phyloP scores from a whole-genome alignment of 2,329 filamentous ascomycete species.

The Pestalotiopsis sp. region DNA sequence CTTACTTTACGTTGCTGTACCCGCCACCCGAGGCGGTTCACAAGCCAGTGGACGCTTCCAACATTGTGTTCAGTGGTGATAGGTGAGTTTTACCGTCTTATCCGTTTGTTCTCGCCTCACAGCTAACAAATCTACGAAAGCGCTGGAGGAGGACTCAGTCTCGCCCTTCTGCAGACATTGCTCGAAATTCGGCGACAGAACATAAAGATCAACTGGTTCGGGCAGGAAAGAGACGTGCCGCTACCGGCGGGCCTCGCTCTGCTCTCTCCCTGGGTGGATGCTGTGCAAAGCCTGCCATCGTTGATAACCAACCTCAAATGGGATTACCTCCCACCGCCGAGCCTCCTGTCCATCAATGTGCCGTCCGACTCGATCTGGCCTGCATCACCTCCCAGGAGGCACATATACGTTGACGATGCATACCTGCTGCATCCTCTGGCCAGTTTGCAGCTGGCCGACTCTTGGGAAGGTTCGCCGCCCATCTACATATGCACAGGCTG shows the following conservation, averaged over 20 bases:
- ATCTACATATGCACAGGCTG: slow-evolving; percentile 70
- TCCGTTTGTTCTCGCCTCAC: background rate
- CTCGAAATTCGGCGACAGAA: slow-evolving; percentile 59
- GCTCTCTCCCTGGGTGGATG: slow-evolving; percentile 72
- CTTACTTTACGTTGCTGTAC: slow-evolving; percentile 74
- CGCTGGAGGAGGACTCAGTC: slow-evolving; percentile 72
- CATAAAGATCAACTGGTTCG: slow-evolving; percentile 61
- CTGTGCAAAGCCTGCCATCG: slow-evolving; percentile 65
- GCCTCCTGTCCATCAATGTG: slow-evolving; percentile 29
- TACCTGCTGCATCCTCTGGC: slow-evolving; percentile 69
- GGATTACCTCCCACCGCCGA: slow-evolving; percentile 65
- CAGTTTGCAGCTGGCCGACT: slow-evolving; percentile 58
- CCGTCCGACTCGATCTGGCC: slow-evolving; percentile 61
- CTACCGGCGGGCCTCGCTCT: slow-evolving; percentile 67
- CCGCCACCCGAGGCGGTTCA: slow-evolving; percentile 71
- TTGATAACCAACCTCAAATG: slow-evolving; percentile 53
- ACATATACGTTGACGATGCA: slow-evolving; percentile 57
- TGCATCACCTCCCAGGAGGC: slow-evolving; percentile 51
- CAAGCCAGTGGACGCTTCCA: slow-evolving; percentile 60
- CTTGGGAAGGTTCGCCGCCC: slow-evolving; percentile 67
- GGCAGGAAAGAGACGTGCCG: slow-evolving; percentile 57
- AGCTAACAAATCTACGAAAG: slow-evolving; percentile 37
- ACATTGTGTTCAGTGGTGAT: slow-evolving; percentile 76
- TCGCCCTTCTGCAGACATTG: slow-evolving; percentile 69
- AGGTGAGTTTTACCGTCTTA: slow-evolving; percentile 41